phyloP scores from a whole-genome alignment of 331 rosid genomes.

The Malus hybrid region DNA sequence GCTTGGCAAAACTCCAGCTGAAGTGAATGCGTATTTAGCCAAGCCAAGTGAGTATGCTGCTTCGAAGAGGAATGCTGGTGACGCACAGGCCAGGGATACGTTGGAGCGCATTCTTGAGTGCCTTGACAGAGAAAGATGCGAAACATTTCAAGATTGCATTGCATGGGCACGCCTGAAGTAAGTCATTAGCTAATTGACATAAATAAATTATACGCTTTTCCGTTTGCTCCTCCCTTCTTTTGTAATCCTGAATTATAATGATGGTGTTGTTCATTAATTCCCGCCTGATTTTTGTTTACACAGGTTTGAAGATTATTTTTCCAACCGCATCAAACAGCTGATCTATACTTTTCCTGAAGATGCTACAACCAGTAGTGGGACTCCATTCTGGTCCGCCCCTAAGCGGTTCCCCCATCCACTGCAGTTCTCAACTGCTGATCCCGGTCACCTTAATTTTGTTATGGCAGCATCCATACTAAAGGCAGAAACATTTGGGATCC shows the following conservation, averaged over 20 bases:
- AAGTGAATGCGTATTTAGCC: constrained; percentile 76
- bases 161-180: constrained; percentile 91
- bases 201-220: not conserved
- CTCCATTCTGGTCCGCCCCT: constrained; percentile 98
- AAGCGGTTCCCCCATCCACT: constrained; percentile 87
- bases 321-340: constrained; percentile 84
- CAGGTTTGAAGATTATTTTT: constrained; percentile 97
- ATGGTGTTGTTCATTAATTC: not conserved
- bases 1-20: constrained; percentile 94
- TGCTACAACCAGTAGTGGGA: constrained; percentile 89
- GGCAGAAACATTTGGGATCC: constrained; percentile 88
- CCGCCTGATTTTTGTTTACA: constrained; percentile 8
- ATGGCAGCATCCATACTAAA: constrained; percentile 75
- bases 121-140: constrained; percentile 78
- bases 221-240: not conserved
- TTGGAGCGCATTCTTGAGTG: constrained; percentile 92
- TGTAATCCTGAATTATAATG: not conserved
- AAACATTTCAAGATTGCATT: constrained; percentile 71
- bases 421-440: constrained; percentile 70
- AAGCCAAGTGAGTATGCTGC: constrained; percentile 70
- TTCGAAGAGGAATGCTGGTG: constrained; percentile 73
- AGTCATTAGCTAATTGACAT: constrained; percentile 1
- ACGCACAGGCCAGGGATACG: constrained; percentile 95
- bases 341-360: constrained; percentile 90
- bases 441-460: constrained; percentile 63